Base-by-base conservation (phyloP, 805 yeast species). In the Ogataea saltuana region DNA sequence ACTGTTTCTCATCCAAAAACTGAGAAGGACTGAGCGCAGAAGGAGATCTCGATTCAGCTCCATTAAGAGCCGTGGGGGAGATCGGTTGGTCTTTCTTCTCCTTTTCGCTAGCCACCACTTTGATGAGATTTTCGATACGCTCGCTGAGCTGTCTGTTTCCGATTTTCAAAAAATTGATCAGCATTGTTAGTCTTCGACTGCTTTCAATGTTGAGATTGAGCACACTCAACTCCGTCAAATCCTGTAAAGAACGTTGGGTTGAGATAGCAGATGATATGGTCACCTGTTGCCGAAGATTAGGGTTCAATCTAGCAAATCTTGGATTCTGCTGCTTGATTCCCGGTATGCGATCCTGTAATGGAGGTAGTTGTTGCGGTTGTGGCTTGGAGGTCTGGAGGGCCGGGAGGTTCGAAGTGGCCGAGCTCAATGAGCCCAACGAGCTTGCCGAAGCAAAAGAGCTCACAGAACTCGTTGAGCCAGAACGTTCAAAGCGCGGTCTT, bases 81-180 rank as follows among this genome's bases (percentile, higher is more conserved):
- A 42, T 17, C 31, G 38, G 23, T 42, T 26, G 34, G 20, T 33
- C 23, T 33, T 50, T 44, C 21, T 42, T 45, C 21, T 50, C 46
- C 22, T 53, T 49, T 37, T 59, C 58, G 3, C 41, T 42, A 39
- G 63, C 67, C 20, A 65, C 59, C 13, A 53, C 44, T 10, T 59
- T 51, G 33, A 65, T 59, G 22, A 89, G 68, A 45, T 72, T 74
- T 41, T 71, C 72, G 15, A 89, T 85, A 51, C 88, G 80, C 36
- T 76, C 70, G 35, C 83, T 81, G 23, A 89, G 71, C 54, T 84
- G 88, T 44, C 78, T 80, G 56, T 88, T 89, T 3, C 97, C 97
- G 38, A 88, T 70, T 57, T 84, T 83, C 43, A 89, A 69, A 40
- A 90, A 71, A 53, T 88, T 90, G 35, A 90, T 71, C 55, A 95